Conservation (phyloP, 768 basidiomycete genomes). For the Russula sp. region DNA sequence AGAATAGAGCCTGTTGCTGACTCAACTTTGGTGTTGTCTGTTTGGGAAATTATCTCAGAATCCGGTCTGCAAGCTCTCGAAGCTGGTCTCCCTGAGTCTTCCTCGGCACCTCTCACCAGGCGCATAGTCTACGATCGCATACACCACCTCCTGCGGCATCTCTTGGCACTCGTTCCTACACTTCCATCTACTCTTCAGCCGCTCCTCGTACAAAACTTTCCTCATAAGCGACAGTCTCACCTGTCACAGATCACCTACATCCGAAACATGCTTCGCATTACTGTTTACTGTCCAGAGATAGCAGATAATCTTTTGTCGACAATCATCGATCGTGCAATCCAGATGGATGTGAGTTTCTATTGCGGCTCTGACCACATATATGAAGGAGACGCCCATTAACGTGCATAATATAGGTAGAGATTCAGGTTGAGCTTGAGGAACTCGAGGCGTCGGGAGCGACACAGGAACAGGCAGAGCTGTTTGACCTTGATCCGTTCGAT, state of each 20-base stretch:
- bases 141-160: constrained; percentile 79
- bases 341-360: constrained; percentile 70
- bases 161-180: constrained; percentile 90
- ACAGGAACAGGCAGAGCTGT: constrained; percentile 54
- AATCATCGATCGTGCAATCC: constrained; percentile 90
- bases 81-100: constrained; percentile 56
- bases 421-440: constrained; percentile 93
- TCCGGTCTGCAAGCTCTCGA: constrained; percentile 65
- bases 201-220: constrained; percentile 80
- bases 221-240: constrained; percentile 87
- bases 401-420: constrained; percentile 67
- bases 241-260: constrained; percentile 84
- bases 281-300: constrained; percentile 85
- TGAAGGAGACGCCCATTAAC: constrained; percentile 2
- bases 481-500: constrained; percentile 85
- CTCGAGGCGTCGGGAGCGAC: constrained; percentile 62
- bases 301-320: constrained; percentile 79
- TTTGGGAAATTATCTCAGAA: constrained; percentile 44
- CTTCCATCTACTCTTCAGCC: constrained; percentile 84
- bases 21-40: constrained; percentile 20
- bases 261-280: constrained; percentile 79
- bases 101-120: constrained; percentile 70
- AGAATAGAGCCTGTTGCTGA: constrained; percentile 8
- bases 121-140: constrained; percentile 81
- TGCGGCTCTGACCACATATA: background rate